Conservation (phyloP, 1,284 basidiomycete genomes). For the Cystobasidium slooffiae region DNA sequence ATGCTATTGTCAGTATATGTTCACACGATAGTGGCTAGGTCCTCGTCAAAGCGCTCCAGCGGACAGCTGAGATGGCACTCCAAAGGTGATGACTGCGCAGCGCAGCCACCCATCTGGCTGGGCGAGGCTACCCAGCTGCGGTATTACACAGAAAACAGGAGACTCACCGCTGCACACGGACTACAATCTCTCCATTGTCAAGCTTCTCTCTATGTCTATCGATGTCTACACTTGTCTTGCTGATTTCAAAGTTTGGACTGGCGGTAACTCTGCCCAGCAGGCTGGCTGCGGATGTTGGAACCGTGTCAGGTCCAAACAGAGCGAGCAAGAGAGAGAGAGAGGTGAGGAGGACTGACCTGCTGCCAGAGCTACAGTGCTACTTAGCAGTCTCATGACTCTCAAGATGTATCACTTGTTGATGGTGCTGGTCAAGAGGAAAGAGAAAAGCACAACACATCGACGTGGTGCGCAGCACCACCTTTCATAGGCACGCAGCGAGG, state of each 20-base stretch:
- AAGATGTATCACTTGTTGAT: neutral
- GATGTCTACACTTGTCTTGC: slow-evolving; percentile 28
- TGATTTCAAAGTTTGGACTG: slow-evolving; percentile 39
- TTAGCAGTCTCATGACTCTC: slow-evolving; percentile 4
- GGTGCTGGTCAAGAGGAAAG: slow-evolving; percentile 26
- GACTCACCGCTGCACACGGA: slow-evolving; percentile 39
- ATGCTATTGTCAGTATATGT: neutral
- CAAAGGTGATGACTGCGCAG: neutral
- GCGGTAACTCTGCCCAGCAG: slow-evolving; percentile 15
- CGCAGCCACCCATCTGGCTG: slow-evolving; percentile 6
- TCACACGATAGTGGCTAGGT: neutral
- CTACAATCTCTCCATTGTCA: slow-evolving; percentile 40
- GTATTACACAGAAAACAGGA: neutral
- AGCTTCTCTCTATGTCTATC: slow-evolving; percentile 40
- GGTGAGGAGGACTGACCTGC: slow-evolving; percentile 5
- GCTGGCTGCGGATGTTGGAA: slow-evolving; percentile 4
- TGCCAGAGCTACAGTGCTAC: slow-evolving; percentile 10
- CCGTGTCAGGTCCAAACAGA: neutral
- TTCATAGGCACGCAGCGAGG: neutral
- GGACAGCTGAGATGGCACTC: neutral
- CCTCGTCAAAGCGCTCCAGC: neutral
- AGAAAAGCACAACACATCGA: neutral
- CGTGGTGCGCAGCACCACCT: neutral
- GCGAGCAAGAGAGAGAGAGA: neutral
- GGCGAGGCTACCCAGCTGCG: neutral